These are phyloP conservation scores for Tephrocybe sp. DNA, from an alignment of 768 basidiomycete species.

Conservation along the genomic window DNA sequence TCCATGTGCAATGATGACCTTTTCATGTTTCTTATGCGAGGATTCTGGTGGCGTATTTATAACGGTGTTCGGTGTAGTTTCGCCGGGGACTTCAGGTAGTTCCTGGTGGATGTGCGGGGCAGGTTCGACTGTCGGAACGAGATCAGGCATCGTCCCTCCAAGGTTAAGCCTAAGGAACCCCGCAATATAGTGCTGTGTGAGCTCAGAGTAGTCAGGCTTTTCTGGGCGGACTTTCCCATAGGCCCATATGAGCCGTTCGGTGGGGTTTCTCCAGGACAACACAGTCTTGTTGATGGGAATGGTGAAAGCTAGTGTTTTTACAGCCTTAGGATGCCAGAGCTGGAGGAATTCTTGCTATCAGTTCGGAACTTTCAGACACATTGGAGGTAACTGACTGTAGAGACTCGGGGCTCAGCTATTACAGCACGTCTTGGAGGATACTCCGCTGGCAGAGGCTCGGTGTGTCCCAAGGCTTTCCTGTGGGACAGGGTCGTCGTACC, in stretches of 20 bases:
- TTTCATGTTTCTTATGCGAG: conserved; percentile 33
- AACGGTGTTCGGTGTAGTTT: conserved; percentile 3
- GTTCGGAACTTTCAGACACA: no score
- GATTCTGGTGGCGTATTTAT: conserved; percentile 9
- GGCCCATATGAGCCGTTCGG: conserved; percentile 41
- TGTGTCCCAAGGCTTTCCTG: conserved; percentile 45
- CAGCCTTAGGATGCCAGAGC: conserved; percentile 30
- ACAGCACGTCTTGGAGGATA: conserved; percentile 48
- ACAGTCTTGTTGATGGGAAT: conserved; percentile 39
- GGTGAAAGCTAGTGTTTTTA: conserved; percentile 41
- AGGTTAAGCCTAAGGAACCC: conserved; percentile 37
- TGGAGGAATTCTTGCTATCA: conserved; percentile 1
- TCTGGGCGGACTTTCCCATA: conserved; percentile 32
- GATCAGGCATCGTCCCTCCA: conserved; percentile 25
- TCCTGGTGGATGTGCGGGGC: conserved; percentile 8
- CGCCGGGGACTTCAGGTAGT: conserved; percentile 2
- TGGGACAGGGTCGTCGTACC: conserved; percentile 60
- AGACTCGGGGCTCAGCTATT: conserved; percentile 31
- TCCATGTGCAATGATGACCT: conserved; percentile 53
- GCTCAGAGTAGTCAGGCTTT: conserved; percentile 17
- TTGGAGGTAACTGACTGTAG: conserved; percentile 27
- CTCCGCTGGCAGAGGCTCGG: conserved; percentile 43
- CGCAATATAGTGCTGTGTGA: conserved; percentile 30
- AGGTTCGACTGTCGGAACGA: conserved; percentile 12
- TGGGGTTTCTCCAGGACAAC: conserved; percentile 22